These are phyloP conservation scores for Agrocybe chaxingu DNA, from an alignment of 768 basidiomycete species.

Conservation along the genomic window DNA sequence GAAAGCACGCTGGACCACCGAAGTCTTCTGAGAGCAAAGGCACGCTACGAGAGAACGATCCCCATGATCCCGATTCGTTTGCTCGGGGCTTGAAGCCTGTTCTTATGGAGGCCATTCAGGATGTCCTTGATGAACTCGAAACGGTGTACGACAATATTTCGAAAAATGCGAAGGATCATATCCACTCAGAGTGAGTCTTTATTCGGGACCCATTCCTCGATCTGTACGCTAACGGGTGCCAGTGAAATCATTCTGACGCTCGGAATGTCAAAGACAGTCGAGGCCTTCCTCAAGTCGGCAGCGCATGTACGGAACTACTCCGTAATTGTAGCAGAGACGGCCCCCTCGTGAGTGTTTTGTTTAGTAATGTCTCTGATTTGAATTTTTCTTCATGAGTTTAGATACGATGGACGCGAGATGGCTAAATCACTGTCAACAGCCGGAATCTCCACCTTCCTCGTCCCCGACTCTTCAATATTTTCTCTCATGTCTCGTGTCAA, in stretches of 20 bases:
- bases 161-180: constrained; percentile 92
- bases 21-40: constrained; percentile 48
- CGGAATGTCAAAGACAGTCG: constrained; percentile 92
- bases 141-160: constrained; percentile 94
- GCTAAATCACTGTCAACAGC: constrained; percentile 75
- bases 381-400: constrained; percentile 23
- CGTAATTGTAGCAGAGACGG: constrained; percentile 94
- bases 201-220: background rate
- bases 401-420: constrained; percentile 84
- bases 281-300: constrained; percentile 89
- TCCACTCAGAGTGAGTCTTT: constrained; percentile 85
- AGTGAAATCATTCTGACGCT: constrained; percentile 86
- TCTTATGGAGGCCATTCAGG: constrained; percentile 95
- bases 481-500: constrained; percentile 96
- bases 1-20: constrained; percentile 40
- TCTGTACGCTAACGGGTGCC: constrained; percentile 3
- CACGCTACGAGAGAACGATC: constrained; percentile 65
- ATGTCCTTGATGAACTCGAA: constrained; percentile 93
- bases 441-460: constrained; percentile 91
- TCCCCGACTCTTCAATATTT: constrained; percentile 94
- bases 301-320: constrained; percentile 90
- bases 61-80: constrained; percentile 77
- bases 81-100: constrained; percentile 83
- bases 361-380: background rate
- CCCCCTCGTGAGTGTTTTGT: constrained; percentile 77